phyloP scores from a whole-genome alignment of 2,329 filamentous ascomycete species.

The Cladophialophora carrionii region DNA sequence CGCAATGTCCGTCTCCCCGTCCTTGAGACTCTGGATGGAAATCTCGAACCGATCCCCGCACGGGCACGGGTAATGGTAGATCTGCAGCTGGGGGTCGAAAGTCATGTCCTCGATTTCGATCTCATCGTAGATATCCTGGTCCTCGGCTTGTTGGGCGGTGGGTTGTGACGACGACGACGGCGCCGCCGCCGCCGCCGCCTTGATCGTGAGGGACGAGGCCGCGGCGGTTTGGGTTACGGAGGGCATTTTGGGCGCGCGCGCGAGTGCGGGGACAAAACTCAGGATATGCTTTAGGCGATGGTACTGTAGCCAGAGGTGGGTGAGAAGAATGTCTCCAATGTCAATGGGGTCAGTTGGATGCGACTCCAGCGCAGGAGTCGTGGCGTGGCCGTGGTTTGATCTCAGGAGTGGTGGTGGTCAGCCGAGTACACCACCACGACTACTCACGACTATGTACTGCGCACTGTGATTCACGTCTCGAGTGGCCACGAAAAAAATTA shows the following conservation, averaged over 20 bases:
- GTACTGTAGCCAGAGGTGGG: no score
- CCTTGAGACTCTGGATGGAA: slow-evolving; percentile 76
- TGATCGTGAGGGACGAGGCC: slow-evolving; percentile 20
- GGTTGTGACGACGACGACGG: slow-evolving; percentile 11
- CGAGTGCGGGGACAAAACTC: no score
- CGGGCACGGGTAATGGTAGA: slow-evolving; percentile 95
- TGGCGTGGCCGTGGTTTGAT: no score
- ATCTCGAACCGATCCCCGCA: slow-evolving; percentile 98
- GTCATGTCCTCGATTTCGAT: slow-evolving; percentile 99
- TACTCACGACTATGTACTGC: no score
- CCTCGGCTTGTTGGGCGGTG: slow-evolving; percentile 46
- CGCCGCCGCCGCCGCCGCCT: no score
- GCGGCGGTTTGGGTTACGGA: slow-evolving; percentile 21
- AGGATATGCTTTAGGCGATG: no score
- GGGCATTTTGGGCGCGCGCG: slow-evolving; percentile 15
- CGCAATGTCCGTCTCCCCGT: slow-evolving; percentile 84
- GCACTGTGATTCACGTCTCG: no score
- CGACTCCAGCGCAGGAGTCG: no score
- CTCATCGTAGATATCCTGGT: slow-evolving; percentile 86
- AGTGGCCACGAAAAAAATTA: not conserved
- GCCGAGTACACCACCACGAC: no score
- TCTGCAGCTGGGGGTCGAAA: slow-evolving; percentile 76
- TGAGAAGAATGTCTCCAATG: no score
- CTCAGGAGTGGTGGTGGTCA: no score
- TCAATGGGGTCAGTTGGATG: no score